Evolutionary conservation across 202 grass and related monocot species (phyloP), one percentile per base, ranked within the genome.

Genomic region (Saccharum hybrid): DNA sequence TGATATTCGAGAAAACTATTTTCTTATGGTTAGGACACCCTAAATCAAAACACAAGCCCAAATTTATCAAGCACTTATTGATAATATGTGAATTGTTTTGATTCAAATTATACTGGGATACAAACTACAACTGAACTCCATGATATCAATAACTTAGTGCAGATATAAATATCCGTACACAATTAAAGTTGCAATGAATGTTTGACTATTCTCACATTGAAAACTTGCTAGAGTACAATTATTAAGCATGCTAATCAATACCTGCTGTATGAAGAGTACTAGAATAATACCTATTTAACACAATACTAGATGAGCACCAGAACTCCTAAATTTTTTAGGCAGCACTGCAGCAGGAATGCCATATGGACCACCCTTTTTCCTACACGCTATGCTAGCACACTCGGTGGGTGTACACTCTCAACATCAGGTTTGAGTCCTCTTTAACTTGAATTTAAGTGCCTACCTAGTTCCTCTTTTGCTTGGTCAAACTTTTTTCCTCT

Each of bases 171-270:
- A 64, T 61, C 4, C 18, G 37, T 57, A 71, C 36, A 19, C 16
- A 34, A 36, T 14, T 21, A 8, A 65, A 69, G 19, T 48, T 14
- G 19, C 40, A 63, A 14, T 10, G 3, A 49, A 31, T 5, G 15
- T 63, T 86, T 69, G 68, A 54, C 21, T 66, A 56, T 21, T 56
- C 42, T 33, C 22, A 26, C 5, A 60, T 21, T 16, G 11, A 6
- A 72, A 59, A 40, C 10, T 64, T 54, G 57, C 56, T 61, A 71
- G 28, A 72, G 40, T 30, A 54, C 38, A 22, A 68, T 51, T 28
- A 78, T 34, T 52, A 79, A 71, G 39, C 14, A 72, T 19, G 39
- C 7, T 72, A 41, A 72, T 79, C 31, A 79, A 52, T 63, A 41
- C 62, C 8, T 41, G 41, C n/a, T 28, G 39, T 63, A 26, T 28